Base-by-base conservation (phyloP, 2,329 filamentous ascomycete species). In the Westerdykella sp. region DNA sequence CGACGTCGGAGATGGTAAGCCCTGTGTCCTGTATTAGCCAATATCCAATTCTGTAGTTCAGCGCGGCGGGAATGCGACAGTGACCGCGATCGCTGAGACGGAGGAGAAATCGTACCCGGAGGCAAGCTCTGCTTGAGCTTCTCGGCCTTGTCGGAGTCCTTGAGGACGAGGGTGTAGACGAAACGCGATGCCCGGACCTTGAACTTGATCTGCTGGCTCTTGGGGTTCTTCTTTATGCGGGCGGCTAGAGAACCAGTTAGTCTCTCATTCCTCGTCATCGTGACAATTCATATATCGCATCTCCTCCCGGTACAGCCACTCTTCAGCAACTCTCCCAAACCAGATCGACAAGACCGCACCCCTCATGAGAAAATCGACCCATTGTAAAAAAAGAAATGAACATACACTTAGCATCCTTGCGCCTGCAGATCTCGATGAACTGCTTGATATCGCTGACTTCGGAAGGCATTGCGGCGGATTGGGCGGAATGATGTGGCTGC, bases 361-460 rank as follows among this genome's bases (percentile, higher is more conserved):
- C 25, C 7, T 9, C 7, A 3, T 10, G 11, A 12, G 5, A 9
- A 35, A 35, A 35, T 15, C 34, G 3, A 6, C 16, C 14, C 34
- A 21, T 4, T 35, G 14, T 13, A 35, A 15, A 13, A 25, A 25
- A 25, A 5, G 10, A 41, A 50, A 50, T 42, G 44, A 41, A 90
- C 89, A 69, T 87, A 98, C 93, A 95, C 72, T 87, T 94, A 73
- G 93, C 93, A 84, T 98, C 94, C 81, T 95, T 95, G 74, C 93
- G 87, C 77, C 91, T 86, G 84, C 87, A 95, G 83, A 98, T 95
- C 85, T 97, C 93, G 75, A 98, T 95, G 87, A 98, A 98, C 82
- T 95, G 73, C 72, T 98, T 97, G 83, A 97, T 97, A 73, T 97
- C 93, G 72, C 83, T 87, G 74, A 96, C 85, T 87, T 97, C 89